Percentiles rank a stretch among this genome's conserved stretches.
These are phyloP conservation scores for Setomelanomma holmii DNA, from an alignment of 2,329 filamentous ascomycete species.

Conservation along the genomic window DNA sequence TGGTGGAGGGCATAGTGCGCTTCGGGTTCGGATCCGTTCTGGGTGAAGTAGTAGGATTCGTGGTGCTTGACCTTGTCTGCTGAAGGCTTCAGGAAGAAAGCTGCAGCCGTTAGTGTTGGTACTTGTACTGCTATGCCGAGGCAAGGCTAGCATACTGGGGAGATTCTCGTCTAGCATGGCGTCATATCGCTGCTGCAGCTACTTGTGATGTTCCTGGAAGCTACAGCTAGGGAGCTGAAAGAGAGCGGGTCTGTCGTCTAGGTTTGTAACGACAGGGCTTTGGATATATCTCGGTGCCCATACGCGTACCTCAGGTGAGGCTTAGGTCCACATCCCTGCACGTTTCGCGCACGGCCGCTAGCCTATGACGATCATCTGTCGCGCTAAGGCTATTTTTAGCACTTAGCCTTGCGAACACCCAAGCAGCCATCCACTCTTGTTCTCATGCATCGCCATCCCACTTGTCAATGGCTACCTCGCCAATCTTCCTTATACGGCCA, in stretches of 20 bases:
- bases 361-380: slow-evolving; percentile 14
- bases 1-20: slow-evolving; percentile 83
- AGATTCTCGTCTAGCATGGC: slow-evolving; percentile 92
- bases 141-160: slow-evolving; percentile 61
- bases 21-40: slow-evolving; percentile 80
- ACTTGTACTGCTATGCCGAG: slow-evolving; percentile 35
- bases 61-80: slow-evolving; percentile 59
- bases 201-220: neutral
- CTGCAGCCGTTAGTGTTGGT: slow-evolving; percentile 53
- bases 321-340: slow-evolving; percentile 13
- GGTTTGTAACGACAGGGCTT: slow-evolving; percentile 1
- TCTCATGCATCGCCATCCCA: neutral
- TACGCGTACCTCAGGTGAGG: slow-evolving; percentile 19
- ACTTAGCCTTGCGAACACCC: slow-evolving; percentile 7
- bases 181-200: slow-evolving; percentile 20
- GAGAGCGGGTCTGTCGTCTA: neutral
- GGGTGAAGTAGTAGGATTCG: slow-evolving; percentile 63
- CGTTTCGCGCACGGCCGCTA: slow-evolving; percentile 10
- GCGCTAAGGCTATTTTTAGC: slow-evolving; percentile 12
- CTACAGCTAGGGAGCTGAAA: neutral
- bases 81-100: slow-evolving; percentile 66
- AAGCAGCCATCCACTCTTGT: neutral
- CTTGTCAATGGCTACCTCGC: neutral
- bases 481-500: neutral
- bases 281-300: neutral